Evolutionary conservation across 1,284 basidiomycete genomes (phyloP).

Genomic region (Puccinia novopanici): DNA sequence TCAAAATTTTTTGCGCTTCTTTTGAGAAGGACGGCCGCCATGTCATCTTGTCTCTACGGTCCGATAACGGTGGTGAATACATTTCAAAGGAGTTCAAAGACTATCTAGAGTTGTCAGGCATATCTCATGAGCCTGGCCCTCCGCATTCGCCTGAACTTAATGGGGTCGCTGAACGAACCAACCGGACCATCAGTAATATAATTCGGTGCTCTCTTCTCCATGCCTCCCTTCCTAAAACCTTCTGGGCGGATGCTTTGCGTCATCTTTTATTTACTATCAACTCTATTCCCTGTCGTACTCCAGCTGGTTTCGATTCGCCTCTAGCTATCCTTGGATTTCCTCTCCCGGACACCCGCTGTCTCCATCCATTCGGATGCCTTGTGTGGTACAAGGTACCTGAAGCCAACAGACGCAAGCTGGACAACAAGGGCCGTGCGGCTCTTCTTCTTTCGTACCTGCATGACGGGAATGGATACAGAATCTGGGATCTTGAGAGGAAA

Average conservation of each 20-base stretch:
- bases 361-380: conserved; percentile 26
- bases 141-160: conserved; percentile 18
- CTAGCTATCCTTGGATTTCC: not conserved
- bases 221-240: not conserved
- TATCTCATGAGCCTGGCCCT: conserved; percentile 7
- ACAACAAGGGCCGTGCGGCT: not conserved
- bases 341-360: not conserved
- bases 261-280: not conserved
- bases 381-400: conserved; percentile 5
- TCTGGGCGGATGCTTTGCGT: conserved; percentile 11
- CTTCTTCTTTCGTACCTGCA: not conserved
- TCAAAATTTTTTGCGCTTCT: conserved; percentile 58
- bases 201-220: conserved; percentile 1
- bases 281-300: not conserved
- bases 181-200: not conserved
- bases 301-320: not conserved
- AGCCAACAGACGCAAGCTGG: not conserved
- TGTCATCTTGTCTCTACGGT: conserved; percentile 14
- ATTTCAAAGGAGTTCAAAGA: not conserved
- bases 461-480: conserved; percentile 3
- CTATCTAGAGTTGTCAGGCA: not conserved
- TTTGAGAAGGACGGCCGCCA: conserved; percentile 53
- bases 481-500: not conserved
- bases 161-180: conserved; percentile 20
- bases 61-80: conserved; percentile 14